Base-by-base conservation (phyloP, 768 basidiomycete genomes). In the Leucocoprinus sp. region DNA sequence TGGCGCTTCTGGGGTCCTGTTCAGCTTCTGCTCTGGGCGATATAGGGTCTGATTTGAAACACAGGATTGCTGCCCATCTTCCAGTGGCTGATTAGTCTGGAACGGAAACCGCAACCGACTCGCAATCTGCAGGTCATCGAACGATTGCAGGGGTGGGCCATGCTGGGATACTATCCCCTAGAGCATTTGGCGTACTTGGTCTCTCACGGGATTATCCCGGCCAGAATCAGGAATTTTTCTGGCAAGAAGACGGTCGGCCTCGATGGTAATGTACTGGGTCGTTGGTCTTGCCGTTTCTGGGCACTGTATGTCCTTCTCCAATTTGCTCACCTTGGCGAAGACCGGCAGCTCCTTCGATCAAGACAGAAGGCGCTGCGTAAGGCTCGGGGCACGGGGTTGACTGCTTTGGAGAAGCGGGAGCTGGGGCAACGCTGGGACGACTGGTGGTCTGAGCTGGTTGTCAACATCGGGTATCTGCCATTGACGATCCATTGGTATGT, bases 231-330 rank as follows among this genome's bases (percentile, higher is more conserved):
- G 7, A 65, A 70, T 22, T 55, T 75, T 42, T 63, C 70, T 8
- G 55, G 64, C 40, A 63, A 64, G 23, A 72, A 69, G 50, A 61
- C 57, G 19, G 62, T 78, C 37, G 56, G 53, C 5, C 57, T 86
- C 33, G 64, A 81, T 45, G 50, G 72, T 6, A 64, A 67, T 26
- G 61, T 58, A 21, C 59, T 91, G 29, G 68, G 72, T 2, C 53
- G 82, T 42, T 87, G 83, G 84, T 89, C 87, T 11, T 76, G 73
- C 43, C 80, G 90, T 17, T 84, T 81, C 59, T 93, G 89, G 91
- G 82, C 81, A 1, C 60, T 75, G 18, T 93, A 93, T 55, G 71
- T 89, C 33, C 51, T 82, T 23, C 75, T 93, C 37, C 89, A 88
- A 45, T 80, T 90, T 51, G 74, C 72, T 4, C 85, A 87, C 55